Conservation (phyloP, 352 stramenopile species). For the Phytophthora pseudosyringae region DNA sequence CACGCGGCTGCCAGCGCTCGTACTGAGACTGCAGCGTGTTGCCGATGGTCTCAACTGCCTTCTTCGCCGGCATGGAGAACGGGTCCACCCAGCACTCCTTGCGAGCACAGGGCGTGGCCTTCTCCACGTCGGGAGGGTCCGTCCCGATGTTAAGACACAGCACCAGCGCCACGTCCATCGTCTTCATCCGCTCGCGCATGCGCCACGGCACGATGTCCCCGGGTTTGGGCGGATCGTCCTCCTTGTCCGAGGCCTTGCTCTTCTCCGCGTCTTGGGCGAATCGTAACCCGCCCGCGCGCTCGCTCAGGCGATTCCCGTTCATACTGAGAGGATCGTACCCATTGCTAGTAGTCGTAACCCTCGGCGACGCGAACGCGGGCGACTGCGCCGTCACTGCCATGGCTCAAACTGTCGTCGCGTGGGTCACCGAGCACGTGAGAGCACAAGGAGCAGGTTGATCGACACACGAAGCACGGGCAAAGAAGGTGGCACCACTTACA, state of each 20-base stretch:
- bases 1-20: constrained; percentile 94
- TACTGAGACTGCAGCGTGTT: constrained; percentile 96
- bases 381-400: constrained; percentile 45
- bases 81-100: constrained; percentile 99
- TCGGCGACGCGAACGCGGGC: constrained; percentile 23
- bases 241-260: constrained; percentile 30
- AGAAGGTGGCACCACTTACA: constrained; percentile 1
- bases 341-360: constrained; percentile 14
- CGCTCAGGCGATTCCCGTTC: constrained; percentile 7
- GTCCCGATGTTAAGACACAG: constrained; percentile 98
- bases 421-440: not conserved
- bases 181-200: constrained; percentile 91
- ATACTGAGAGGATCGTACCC: constrained; percentile 22
- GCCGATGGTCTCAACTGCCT: constrained; percentile 97
- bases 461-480: not conserved
- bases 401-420: not conserved
- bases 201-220: constrained; percentile 80
- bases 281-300: constrained; percentile 63
- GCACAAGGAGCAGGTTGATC: not conserved
- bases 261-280: constrained; percentile 62
- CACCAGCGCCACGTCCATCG: constrained; percentile 95
- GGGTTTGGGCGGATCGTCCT: constrained; percentile 29
- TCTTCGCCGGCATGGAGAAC: constrained; percentile 92
- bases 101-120: constrained; percentile 95
- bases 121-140: constrained; percentile 97